A percentile compares a stretch with the other conserved stretches of the same genome.
These are phyloP conservation scores for Cutaneotrichosporon dermatis DNA, from an alignment of 1,284 basidiomycete genomes.

Conservation along the genomic window DNA sequence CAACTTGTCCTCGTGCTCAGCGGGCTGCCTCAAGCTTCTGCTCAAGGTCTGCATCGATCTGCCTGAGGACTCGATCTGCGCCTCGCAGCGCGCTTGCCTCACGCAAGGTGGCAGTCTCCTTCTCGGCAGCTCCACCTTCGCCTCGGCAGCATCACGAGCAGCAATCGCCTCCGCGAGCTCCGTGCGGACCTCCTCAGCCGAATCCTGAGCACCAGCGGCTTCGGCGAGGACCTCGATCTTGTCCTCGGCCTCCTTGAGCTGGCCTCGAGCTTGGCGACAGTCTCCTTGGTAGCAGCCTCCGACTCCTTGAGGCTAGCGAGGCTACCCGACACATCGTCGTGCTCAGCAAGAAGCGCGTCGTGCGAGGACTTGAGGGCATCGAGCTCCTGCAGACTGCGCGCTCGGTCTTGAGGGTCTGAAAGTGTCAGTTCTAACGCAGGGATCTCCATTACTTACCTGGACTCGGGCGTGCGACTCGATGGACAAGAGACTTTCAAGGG, in stretches of 20 bases:
- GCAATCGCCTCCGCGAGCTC: constrained; percentile 13
- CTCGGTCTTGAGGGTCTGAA: constrained; percentile 15
- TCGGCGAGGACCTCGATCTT: constrained; percentile 10
- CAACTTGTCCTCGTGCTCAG: constrained; percentile 9
- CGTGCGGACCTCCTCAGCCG: constrained; percentile 6
- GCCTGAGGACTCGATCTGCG: constrained; percentile 3
- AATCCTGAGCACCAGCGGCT: neutral
- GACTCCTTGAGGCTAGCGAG: constrained; percentile 22
- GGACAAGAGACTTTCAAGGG: constrained; percentile 11
- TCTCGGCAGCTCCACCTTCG: constrained; percentile 17
- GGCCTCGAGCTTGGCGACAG: constrained; percentile 20
- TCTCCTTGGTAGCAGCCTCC: constrained; percentile 17
- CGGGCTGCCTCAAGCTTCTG: constrained; percentile 13
- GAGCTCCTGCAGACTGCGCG: constrained; percentile 22
- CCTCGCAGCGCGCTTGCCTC: neutral
- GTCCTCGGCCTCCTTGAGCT: constrained; percentile 19
- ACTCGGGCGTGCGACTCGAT: constrained; percentile 17
- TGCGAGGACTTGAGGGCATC: constrained; percentile 24
- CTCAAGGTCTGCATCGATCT: constrained; percentile 8
- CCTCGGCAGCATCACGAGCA: constrained; percentile 17
- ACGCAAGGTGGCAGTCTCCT: neutral
- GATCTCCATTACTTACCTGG: constrained; percentile 11
- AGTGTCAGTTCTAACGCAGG: neutral
- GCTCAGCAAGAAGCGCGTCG: constrained; percentile 19
- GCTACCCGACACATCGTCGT: constrained; percentile 21